Conservation (phyloP, 163 green algal species). For the Coccomyxa subellipsoidea region DNA sequence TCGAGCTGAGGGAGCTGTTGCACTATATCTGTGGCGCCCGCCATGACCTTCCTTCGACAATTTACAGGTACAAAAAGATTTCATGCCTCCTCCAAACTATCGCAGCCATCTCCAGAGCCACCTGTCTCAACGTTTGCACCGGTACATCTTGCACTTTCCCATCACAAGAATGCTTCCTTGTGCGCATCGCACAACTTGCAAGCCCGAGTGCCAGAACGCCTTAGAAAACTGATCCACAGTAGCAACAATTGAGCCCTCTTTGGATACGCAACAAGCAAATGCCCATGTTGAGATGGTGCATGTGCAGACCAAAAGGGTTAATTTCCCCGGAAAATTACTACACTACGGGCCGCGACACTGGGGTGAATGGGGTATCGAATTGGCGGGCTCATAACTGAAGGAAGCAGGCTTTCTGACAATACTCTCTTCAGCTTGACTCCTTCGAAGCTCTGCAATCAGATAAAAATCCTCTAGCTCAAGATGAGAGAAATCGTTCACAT, state of each 20-base stretch:
- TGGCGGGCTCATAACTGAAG: too few relatives aligned
- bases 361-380: too few relatives aligned
- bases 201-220: too few relatives aligned
- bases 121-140: neutral
- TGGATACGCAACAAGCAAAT: neutral
- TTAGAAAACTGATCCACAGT: neutral
- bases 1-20: slow-evolving; percentile 86
- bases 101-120: neutral
- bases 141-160: neutral
- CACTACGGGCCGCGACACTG: too few relatives aligned
- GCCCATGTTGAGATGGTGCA: neutral
- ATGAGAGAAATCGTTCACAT: slow-evolving; percentile 82
- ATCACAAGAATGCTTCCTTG: neutral
- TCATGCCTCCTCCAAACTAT: neutral
- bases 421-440: neutral
- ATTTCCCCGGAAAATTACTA: too few relatives aligned
- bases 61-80: neutral
- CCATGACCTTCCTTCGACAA: neutral
- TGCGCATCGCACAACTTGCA: neutral
- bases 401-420: neutral
- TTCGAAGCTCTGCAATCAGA: neutral
- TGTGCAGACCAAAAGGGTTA: too few relatives aligned
- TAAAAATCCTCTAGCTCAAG: slow-evolving; percentile 17
- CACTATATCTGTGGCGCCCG: slow-evolving; percentile 17
- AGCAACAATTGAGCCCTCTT: neutral